Conservation (phyloP, 306 rosid species). For the Inga laurina region DNA sequence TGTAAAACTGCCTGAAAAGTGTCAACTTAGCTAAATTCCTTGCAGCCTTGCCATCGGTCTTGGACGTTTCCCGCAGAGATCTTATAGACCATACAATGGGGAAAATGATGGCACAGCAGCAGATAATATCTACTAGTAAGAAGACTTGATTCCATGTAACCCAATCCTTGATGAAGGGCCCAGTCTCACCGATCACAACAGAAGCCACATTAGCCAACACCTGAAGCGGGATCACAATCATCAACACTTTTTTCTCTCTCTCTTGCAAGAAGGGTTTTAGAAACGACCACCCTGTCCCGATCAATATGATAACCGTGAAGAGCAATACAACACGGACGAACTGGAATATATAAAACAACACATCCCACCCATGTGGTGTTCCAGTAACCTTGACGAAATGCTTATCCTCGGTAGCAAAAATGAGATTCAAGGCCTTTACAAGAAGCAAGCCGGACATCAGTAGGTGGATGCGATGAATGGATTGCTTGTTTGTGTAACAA, state of each 20-base stretch:
- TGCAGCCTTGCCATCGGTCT: conserved; percentile 90
- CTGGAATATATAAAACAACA: conserved; percentile 85
- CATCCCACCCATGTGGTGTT: conserved; percentile 94
- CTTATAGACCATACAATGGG: conserved; percentile 96
- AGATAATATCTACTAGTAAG: conserved; percentile 83
- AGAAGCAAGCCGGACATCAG: conserved; percentile 69
- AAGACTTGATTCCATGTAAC: conserved; percentile 95
- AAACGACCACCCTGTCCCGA: conserved; percentile 95
- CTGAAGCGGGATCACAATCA: conserved; percentile 94
- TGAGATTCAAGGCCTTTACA: conserved; percentile 74
- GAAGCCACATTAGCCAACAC: conserved; percentile 87
- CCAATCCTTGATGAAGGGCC: conserved; percentile 94
- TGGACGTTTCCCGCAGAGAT: conserved; percentile 79
- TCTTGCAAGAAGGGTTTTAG: conserved; percentile 86
- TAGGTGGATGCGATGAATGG: conserved; percentile 77
- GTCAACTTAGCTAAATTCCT: conserved; percentile 80
- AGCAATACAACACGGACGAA: conserved; percentile 79
- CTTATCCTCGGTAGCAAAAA: conserved; percentile 88
- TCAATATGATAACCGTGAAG: conserved; percentile 79
- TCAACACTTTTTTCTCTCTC: conserved; percentile 91
- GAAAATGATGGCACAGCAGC: conserved; percentile 91
- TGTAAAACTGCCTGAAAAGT: conserved; percentile 87
- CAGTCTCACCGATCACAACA: conserved; percentile 87
- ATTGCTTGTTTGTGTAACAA: conserved; percentile 48
- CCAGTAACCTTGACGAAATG: conserved; percentile 84